Conservation (phyloP, 371 early-diverging fungal species). For the Gilbertella persicaria region DNA sequence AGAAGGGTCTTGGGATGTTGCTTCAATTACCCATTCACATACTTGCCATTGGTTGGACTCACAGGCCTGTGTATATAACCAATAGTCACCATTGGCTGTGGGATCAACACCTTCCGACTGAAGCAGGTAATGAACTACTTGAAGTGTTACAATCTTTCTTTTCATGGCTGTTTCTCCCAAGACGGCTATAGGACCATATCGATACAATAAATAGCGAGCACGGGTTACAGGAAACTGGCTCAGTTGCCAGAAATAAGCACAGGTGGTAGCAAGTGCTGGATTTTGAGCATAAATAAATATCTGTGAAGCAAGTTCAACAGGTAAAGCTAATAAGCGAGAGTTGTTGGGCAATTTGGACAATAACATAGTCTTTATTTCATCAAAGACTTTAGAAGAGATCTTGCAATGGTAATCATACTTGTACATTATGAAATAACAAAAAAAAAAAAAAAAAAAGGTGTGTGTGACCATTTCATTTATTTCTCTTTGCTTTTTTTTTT, state of each 20-base stretch:
- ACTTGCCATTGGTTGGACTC: constrained; percentile 18
- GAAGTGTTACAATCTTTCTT: constrained; percentile 21
- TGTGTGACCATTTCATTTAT: neutral
- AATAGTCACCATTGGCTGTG: constrained; percentile 29
- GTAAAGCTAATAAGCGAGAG: constrained; percentile 14
- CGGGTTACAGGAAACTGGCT: constrained; percentile 26
- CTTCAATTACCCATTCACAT: constrained; percentile 18
- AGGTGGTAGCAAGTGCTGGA: constrained; percentile 23
- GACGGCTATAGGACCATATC: constrained; percentile 33
- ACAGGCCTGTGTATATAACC: constrained; percentile 28
- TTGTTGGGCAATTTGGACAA: neutral
- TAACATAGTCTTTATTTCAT: neutral
- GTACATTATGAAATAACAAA: neutral
- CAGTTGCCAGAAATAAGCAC: constrained; percentile 25
- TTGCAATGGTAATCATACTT: too few relatives aligned
- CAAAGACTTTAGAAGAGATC: neutral
- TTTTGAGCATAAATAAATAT: constrained; percentile 45
- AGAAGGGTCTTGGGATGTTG: neutral
- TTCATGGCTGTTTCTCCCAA: constrained; percentile 30
- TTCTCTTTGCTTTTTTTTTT: neutral
- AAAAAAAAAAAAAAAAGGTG: too few relatives aligned
- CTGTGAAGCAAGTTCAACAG: constrained; percentile 29
- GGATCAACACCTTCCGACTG: constrained; percentile 22
- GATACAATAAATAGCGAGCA: constrained; percentile 32
- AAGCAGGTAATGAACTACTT: constrained; percentile 31